Base-by-base conservation (phyloP, 495 filamentous ascomycete genomes). In the Neurospora discreta region DNA sequence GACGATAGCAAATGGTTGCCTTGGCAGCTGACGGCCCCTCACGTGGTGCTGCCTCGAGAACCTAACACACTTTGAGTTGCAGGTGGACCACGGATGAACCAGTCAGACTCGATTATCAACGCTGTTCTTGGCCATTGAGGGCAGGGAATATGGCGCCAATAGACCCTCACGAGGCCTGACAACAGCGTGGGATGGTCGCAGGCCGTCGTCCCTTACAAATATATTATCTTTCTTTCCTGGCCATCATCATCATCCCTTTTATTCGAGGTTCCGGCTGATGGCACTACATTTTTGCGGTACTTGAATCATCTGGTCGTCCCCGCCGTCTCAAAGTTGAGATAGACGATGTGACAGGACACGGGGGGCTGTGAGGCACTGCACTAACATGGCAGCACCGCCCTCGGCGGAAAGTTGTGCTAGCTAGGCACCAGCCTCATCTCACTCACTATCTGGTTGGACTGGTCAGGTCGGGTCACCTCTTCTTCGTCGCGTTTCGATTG, bases 251-350 rank as follows among this genome's bases (percentile, higher is more conserved):
- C 69, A 5, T 60, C 65, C 58, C 33, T n/a, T 39, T 20, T 36
- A 18, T 70, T 11, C 13, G 41, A 39, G 36, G 26, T 39, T 43
- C 60, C 71, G 65, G 71, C 44, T 78, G 73, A 79, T 42, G 71
- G 71, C 30, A 33, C 18, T 71, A 70, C 30, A 39, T 18, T 71
- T 70, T 42, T 1, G 18, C 52, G 39, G 68, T 58, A 18, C 20
- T 67, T 10, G 71, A 68, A 71, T 74, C 74, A 74, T 73, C 68
- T 77, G 74, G 60, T 36, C 36, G 4, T 60, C 65, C n/a, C n/a
- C n/a, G n/a, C n/a, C 70, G 26, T 72, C 69, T 73, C 68, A n/a
- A 78, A 77, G 74, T 75, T 73, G 69, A 78, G 52, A 33, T 65
- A 65, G 52, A 65, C 23, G 26, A 33, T 33, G 52, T 30, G 20